Conservation (phyloP, 495 filamentous ascomycete species). For the Penicillium paradoxum region DNA sequence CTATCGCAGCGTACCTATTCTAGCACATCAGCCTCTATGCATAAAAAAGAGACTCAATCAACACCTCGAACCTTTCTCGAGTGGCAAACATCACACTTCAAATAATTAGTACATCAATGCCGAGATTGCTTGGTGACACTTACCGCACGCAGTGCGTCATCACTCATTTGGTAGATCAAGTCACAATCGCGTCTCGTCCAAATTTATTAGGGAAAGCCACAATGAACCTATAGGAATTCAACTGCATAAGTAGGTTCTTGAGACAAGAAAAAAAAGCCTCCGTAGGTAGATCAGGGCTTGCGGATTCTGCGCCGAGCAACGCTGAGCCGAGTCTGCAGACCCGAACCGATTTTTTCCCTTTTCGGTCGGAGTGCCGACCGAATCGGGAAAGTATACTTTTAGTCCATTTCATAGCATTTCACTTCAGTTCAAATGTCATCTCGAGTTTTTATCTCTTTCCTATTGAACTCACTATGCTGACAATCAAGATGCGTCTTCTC, state of each 20-base stretch:
- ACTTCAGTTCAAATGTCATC: neutral
- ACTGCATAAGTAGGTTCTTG: too few relatives aligned
- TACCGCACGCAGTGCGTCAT: constrained; percentile 13
- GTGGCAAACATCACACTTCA: constrained; percentile 26
- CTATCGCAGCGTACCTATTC: constrained; percentile 24
- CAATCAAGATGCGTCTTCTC: neutral
- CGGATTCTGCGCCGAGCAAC: neutral
- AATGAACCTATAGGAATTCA: neutral
- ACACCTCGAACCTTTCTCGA: constrained; percentile 14
- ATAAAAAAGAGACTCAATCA: neutral
- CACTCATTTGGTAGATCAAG: constrained; percentile 3
- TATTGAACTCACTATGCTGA: neutral
- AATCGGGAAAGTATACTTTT: neutral
- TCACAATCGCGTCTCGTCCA: neutral
- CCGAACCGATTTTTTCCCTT: neutral
- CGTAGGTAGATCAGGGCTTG: neutral
- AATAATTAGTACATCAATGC: constrained; percentile 3
- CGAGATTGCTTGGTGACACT: neutral
- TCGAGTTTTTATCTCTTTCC: neutral
- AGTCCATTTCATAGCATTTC: too few relatives aligned
- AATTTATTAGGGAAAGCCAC: too few relatives aligned
- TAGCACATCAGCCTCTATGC: neutral
- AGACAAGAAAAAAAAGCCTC: neutral
- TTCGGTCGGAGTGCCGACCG: constrained; percentile 1
- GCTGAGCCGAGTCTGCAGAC: neutral